phyloP scores from a whole-genome alignment of 345 rosid species.

The Passiflora organensis region DNA sequence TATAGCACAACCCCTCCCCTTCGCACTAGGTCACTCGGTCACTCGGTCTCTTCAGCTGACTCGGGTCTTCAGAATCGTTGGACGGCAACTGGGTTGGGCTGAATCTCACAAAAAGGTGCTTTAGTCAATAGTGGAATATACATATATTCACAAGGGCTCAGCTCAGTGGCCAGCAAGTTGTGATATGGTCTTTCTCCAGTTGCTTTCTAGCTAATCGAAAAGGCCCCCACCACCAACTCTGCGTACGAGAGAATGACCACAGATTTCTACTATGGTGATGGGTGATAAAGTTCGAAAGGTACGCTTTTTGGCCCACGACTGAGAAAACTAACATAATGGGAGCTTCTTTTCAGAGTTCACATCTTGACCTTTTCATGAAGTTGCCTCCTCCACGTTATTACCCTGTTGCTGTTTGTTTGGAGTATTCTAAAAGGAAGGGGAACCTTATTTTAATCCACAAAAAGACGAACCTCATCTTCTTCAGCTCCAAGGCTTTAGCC shows the following conservation, averaged over 20 bases:
- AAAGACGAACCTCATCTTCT: not conserved
- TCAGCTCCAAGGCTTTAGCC: too few relatives aligned
- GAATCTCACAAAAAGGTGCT: constrained; percentile 31
- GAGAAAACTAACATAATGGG: constrained; percentile 26
- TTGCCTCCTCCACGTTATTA: constrained; percentile 48
- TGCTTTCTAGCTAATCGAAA: not conserved
- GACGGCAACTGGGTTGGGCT: constrained; percentile 41
- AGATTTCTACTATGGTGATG: too few relatives aligned
- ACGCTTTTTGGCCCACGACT: constrained; percentile 18
- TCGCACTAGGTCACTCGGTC: not conserved
- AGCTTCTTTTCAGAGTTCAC: constrained; percentile 65
- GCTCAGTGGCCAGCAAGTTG: constrained; percentile 34
- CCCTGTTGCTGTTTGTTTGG: constrained; percentile 5
- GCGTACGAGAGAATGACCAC: too few relatives aligned
- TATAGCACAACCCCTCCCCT: not conserved
- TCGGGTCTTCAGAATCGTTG: constrained; percentile 38
- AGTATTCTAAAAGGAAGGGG: too few relatives aligned
- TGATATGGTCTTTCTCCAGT: constrained; percentile 1
- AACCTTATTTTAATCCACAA: not conserved
- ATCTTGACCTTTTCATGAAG: constrained; percentile 48
- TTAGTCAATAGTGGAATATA: constrained; percentile 15
- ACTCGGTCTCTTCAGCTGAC: constrained; percentile 25
- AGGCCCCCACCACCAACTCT: constrained; percentile 14
- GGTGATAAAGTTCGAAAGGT: too few relatives aligned
- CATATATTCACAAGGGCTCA: too few relatives aligned